Base-by-base conservation (phyloP, 108 stramenopile species). In the Epithemia pelagica region DNA sequence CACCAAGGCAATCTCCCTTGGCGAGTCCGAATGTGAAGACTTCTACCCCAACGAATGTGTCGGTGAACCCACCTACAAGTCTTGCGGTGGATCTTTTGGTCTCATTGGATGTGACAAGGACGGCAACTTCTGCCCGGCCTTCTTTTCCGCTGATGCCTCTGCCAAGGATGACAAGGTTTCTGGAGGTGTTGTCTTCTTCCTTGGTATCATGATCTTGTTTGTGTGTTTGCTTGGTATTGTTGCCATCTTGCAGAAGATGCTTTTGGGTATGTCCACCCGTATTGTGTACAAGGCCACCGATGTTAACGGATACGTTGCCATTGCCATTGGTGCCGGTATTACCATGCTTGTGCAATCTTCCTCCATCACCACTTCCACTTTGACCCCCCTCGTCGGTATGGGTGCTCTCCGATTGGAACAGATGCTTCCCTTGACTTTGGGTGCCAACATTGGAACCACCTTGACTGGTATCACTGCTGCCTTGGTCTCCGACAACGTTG, bases 381-480 rank as follows among this genome's bases (percentile, higher is more conserved):
- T 92, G 67, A 88, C 87, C 55, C 87, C 90, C 1, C 59, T 91
- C 54, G 90, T 92, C 28, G 90, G 88, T 59, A 60, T 89, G n/a
- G 88, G 82, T 56, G 71, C 71, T 8, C 73, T 92, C 32, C 71
- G 62, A 2, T 70, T 92, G 7, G 79, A 87, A 54, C 79, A 69
- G 58, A 89, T 89, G 87, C 65, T 85, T 30, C 88, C 87, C 28
- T 59, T 92, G 20, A 86, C 84, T 37, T 80, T 92, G 15, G 91
- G 91, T 29, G 86, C 91, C 60, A 87, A 92, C 67, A 89, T 92
- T 64, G 91, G 91, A 30, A 89, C 91, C 18, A 88, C 86, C 1
- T 57, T 86, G 57, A 92, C 91, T 52, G 86, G 71, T 52, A 59
- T 89, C 27, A 28, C 88, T 32, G 85, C 90, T 53, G 70, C 87